These are phyloP conservation scores for Chytriomyces hyalinus DNA, from an alignment of 192 early-diverging fungal species.

Conservation along the genomic window DNA sequence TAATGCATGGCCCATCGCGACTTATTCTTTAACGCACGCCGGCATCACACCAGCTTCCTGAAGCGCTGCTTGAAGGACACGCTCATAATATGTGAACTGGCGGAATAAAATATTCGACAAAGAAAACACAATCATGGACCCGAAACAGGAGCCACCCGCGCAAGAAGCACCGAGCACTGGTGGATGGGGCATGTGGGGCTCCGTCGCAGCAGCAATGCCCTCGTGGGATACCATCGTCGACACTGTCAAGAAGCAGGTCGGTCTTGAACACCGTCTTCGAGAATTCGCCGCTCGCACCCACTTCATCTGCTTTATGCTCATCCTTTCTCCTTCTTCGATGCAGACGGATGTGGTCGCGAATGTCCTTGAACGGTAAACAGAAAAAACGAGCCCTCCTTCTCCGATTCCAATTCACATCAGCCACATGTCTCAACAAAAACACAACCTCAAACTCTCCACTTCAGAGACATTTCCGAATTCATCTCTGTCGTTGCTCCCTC, in stretches of 20 bases:
- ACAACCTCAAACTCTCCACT: not conserved
- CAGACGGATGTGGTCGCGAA: conserved; percentile 26
- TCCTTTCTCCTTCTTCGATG: not conserved
- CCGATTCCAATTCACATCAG: not conserved
- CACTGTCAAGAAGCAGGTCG: conserved; percentile 52
- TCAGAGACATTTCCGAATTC: conserved; percentile 51
- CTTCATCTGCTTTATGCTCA: not conserved
- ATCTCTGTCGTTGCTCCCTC: conserved; percentile 42
- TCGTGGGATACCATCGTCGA: conserved; percentile 52
- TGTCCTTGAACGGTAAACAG: conserved; percentile 29
- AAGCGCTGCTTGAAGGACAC: too few species aligned
- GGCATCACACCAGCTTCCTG: too few species aligned
- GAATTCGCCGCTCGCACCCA: not conserved
- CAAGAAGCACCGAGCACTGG: not conserved
- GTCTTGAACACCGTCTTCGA: not conserved
- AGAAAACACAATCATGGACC: too few species aligned
- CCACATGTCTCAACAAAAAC: not conserved
- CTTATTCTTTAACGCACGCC: too few species aligned
- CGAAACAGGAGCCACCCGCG: too few species aligned
- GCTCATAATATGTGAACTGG: too few species aligned
- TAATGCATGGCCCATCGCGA: not conserved
- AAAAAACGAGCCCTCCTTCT: not conserved
- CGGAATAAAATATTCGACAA: too few species aligned
- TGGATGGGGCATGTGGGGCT: conserved; percentile 38
- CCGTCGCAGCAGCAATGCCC: not conserved